Base-by-base conservation (phyloP, 495 filamentous ascomycete genomes). In the Lasiosphaeria hispida region DNA sequence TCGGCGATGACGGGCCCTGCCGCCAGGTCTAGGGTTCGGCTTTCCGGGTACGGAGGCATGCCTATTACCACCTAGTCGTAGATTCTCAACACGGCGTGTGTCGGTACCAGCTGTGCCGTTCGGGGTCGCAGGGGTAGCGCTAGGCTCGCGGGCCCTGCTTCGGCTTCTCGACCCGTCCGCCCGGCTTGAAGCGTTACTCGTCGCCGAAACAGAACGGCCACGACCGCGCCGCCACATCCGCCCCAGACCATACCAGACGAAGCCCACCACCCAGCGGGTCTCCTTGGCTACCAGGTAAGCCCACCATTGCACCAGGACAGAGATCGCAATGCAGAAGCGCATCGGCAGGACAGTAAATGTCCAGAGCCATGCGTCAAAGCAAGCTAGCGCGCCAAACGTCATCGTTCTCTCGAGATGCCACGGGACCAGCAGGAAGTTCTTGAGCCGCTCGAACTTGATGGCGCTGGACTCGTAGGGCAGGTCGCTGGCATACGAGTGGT, bases 301-400 rank as follows among this genome's bases (percentile, higher is more conserved):
- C 87, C 88, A 91, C 73, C 89, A 97, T 53, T 80, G 80, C 2
- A 84, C 69, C 33, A 97, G 73, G 2, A 97, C 85, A 1, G 85
- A 83, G 0, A 92, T 60, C 9, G 94, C 92, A 59, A 91, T 90
- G 51, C 92, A 68, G 68, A 99, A 97, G 0, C 94, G 84, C 53
- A 99, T 79, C 10, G 94, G 94, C 7, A 97, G 75, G 34, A 99
- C 92, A 0, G 95, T 99, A 58, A 97, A 96, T 0, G 91, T 91
- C 72, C 95, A 92, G 4, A 97, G 80, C 94, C 93, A 99, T n/a
- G 92, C 87, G 75, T 99, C 94, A 34, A 97, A 76, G 70, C 94
- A 97, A 33, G 93, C 90, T 18, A 97, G 66, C 9, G 87, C 83
- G 7, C 94, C 94, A 75, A 99, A 97, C 63, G 83, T 84, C 15